Base-by-base conservation (phyloP, 805 yeast genomes). In the Barnettozyma botsteinii region DNA sequence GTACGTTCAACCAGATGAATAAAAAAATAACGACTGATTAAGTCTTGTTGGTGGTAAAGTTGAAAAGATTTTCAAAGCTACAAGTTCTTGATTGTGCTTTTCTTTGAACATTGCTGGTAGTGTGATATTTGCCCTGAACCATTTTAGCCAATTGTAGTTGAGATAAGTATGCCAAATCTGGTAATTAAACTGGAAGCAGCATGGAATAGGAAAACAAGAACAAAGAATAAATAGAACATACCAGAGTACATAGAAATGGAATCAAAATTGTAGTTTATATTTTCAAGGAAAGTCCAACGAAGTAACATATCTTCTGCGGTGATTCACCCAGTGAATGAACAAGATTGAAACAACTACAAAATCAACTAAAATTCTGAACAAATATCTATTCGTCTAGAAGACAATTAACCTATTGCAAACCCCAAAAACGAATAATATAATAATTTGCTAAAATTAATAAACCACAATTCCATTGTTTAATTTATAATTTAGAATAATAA, bases 161-260 rank as follows among this genome's bases (percentile, higher is more conserved):
- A 47, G 24, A 5, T 36, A 29, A 7, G 43, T 40, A 10, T 44
- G 46, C 62, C 62, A 4, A 48, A 39, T 26, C 37, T 46, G 29
- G 47, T 57, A 42, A 59, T 52, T 38, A 42, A 60, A 39, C 66
- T 66, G 49, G 46, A 47, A 4, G 53, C n/a, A 12, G 64, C 60
- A 19, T 66, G 62, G 14, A 66, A 27, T 0, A 67, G n/a, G 48
- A 72, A 52, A 0, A 70, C 59, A 3, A 62, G 14, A n/a, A 59
- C 57, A 63, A 72, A 72, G 49, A 60, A 72, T 8, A 57, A 53
- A 37, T 63, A 45, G 24, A 70, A 49, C 5, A 59, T 61, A 33
- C 57, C 62, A 5, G 52, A 59, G 60, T 49, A 48, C 6, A 39
- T 7, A 7, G 38, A 37, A n/a, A 48, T 45, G 28, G 24, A 24